A percentile compares a stretch with the other conserved stretches of the same genome.
phyloP scores from a whole-genome alignment of 768 basidiomycete species.

The Tremella fuciformis region DNA sequence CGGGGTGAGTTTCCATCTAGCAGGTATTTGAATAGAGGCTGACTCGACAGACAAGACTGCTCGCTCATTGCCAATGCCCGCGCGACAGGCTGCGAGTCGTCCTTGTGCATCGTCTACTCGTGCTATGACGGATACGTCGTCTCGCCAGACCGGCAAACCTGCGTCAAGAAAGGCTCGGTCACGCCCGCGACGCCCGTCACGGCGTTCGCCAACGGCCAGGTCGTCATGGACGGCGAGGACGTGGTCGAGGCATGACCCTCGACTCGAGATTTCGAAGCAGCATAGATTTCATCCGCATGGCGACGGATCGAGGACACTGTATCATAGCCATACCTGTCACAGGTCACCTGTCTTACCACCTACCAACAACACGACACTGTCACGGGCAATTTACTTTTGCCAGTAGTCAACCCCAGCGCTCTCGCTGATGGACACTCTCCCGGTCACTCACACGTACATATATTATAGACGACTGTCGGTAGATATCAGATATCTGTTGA shows the following conservation, averaged over 20 bases:
- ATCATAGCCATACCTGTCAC: too few relatives aligned
- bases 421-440: too few relatives aligned
- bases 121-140: conserved; percentile 49
- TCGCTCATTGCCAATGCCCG: conserved; percentile 41
- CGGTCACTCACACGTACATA: too few relatives aligned
- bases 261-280: too few relatives aligned
- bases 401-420: too few relatives aligned
- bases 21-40: neutral
- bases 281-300: too few relatives aligned
- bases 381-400: too few relatives aligned
- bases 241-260: neutral
- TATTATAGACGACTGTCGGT: too few relatives aligned
- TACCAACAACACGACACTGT: too few relatives aligned
- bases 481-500: too few relatives aligned
- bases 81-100: conserved; percentile 45
- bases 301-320: too few relatives aligned
- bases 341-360: too few relatives aligned
- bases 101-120: conserved; percentile 43
- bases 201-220: conserved; percentile 13
- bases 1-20: conserved; percentile 39
- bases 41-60: conserved; percentile 44
- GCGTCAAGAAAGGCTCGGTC: conserved; percentile 38
- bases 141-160: conserved; percentile 38
- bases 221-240: neutral
- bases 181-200: conserved; percentile 37